Conservation (phyloP, 768 basidiomycete species). For the Leucosporidium yakuticum region DNA sequence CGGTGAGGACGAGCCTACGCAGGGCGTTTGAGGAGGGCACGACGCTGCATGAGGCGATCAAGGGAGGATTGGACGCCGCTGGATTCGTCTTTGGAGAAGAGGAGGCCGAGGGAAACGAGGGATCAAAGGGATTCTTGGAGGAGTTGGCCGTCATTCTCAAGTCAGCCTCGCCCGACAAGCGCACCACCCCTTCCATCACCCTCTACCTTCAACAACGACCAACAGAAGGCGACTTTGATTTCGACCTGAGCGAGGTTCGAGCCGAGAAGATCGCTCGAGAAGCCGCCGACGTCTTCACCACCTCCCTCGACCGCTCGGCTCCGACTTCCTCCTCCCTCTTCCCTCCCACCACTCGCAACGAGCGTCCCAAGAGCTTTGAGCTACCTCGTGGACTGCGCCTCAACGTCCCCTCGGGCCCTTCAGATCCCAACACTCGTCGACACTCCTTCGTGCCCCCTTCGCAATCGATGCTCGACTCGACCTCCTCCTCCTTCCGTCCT, state of each 20-base stretch:
- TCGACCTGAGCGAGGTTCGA: background rate
- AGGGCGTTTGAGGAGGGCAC: background rate
- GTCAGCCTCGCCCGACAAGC: background rate
- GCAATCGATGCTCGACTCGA: background rate
- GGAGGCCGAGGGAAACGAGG: background rate
- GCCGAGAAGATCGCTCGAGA: too few species aligned
- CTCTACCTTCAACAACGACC: constrained; percentile 1
- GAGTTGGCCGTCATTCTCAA: background rate
- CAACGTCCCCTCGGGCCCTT: too few species aligned
- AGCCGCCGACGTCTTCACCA: too few species aligned
- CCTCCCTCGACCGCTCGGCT: too few species aligned
- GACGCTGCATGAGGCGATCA: background rate
- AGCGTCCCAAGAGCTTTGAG: too few species aligned
- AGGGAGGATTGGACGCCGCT: background rate
- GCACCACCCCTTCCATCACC: background rate
- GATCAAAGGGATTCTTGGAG: background rate
- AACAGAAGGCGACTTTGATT: background rate
- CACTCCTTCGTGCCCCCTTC: too few species aligned
- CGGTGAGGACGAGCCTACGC: too few species aligned
- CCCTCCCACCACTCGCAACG: too few species aligned
- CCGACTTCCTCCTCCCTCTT: too few species aligned
- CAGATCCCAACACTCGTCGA: too few species aligned
- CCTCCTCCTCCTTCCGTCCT: background rate
- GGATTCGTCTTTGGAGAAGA: constrained; percentile 7
- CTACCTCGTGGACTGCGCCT: too few species aligned